Conservation (phyloP, 345 rosid species). For the Rhodomyrtus tomentosa region DNA sequence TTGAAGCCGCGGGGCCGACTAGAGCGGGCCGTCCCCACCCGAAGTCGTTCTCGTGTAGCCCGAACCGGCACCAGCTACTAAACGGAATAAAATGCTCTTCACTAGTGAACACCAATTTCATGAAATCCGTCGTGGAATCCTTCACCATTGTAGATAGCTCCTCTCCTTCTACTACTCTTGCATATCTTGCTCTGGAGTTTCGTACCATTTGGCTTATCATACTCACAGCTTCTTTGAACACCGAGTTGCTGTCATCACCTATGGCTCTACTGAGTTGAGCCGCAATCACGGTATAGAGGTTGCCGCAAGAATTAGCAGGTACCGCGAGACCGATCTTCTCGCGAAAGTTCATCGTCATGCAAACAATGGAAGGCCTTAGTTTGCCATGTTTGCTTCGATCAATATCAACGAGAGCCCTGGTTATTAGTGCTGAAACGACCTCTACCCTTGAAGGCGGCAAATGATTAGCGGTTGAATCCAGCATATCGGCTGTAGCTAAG, state of each 20-base stretch:
- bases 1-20: conserved; percentile 19
- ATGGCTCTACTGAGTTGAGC: background rate
- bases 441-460: background rate
- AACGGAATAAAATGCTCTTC: conserved; percentile 4
- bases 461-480: background rate
- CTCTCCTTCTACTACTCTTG: background rate
- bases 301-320: background rate
- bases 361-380: background rate
- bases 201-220: background rate
- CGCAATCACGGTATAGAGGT: background rate
- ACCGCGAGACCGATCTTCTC: background rate
- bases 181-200: background rate
- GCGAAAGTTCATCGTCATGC: background rate
- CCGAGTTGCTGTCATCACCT: background rate
- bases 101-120: background rate
- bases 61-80: conserved; percentile 23
- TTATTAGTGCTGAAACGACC: background rate
- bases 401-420: background rate
- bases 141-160: background rate
- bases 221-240: background rate
- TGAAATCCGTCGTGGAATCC: background rate
- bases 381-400: background rate
- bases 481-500: background rate
- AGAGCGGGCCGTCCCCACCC: conserved; percentile 41
- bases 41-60: conserved; percentile 25